Base-by-base conservation (phyloP, 2,329 filamentous ascomycete genomes). In the Ophiostoma piceae region DNA sequence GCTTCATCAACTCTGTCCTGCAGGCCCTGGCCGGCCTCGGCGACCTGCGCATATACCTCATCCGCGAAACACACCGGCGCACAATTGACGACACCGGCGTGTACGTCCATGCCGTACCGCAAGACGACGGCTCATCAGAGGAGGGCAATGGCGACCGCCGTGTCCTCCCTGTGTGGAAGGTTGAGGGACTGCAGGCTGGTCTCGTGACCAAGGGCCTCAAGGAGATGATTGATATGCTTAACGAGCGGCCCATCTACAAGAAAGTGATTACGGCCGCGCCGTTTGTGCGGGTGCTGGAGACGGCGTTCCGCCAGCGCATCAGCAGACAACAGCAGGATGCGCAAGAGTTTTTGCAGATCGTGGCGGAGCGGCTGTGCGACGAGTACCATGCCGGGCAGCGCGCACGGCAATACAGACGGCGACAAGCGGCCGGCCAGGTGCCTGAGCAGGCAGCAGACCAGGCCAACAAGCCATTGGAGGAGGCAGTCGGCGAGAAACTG, bases 301-400 rank as follows among this genome's bases (percentile, higher is more conserved):
- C 84, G 39, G 93, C 94, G 0, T 99, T 97, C 77, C 88, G 88
- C 70, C 94, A 96, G 76, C 88, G 92, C 75, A 96, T 99, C 75
- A 97, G 92, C 77, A 86, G 94, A 69, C 92, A 95, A 77, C 95
- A 99, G 79, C 95, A 99, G 79, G 95, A 99, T 81, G 95, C 95
- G 12, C 95, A 99, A 77, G 95, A 99, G 78, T 97, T 99, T 73
- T 80, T 99, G 70, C 95, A 99, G 80, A 90, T 98, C 67, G 90
- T 99, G 14, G 91, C 92, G 2, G 94, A 99, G 81, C 86, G 94
- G 68, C 82, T 99, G 70, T 93, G 92, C 76, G 95, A 99, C 76
- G 95, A 99, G 79, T 97, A 97, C 76, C 89, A 96, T 77, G 93
- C 93, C 3, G 93, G 92, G 1, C 85, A 87, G 75, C 87, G 90